phyloP scores from a whole-genome alignment of 352 stramenopile species.

The Globisporangium barbulae region DNA sequence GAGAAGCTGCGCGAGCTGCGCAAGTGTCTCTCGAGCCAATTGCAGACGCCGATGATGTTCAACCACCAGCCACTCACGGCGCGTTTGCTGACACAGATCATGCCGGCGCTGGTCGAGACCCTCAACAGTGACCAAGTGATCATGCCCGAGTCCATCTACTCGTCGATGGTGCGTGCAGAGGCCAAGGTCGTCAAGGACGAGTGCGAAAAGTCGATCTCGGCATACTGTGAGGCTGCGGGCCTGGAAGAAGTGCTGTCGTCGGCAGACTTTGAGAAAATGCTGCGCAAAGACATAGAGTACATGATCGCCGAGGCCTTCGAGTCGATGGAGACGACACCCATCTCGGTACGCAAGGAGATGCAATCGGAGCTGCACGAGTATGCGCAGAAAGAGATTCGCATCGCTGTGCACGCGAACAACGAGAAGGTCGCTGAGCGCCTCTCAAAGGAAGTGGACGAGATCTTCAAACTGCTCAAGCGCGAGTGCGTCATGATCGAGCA shows the following conservation, averaged over 20 bases:
- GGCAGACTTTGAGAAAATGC: constrained; percentile 48
- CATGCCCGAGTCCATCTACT: constrained; percentile 88
- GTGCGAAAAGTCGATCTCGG: constrained; percentile 59
- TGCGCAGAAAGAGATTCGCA: constrained; percentile 63
- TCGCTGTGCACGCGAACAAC: constrained; percentile 68
- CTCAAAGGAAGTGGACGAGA: constrained; percentile 49
- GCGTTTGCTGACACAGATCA: constrained; percentile 68
- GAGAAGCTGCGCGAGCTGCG: constrained; percentile 71
- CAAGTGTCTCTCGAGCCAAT: constrained; percentile 61
- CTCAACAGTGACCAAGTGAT: constrained; percentile 87
- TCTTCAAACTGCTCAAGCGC: constrained; percentile 48
- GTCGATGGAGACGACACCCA: constrained; percentile 44
- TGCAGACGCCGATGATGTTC: constrained; percentile 76
- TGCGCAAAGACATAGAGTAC: constrained; percentile 50
- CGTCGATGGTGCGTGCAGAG: constrained; percentile 80
- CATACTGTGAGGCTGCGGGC: constrained; percentile 61
- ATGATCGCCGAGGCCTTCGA: constrained; percentile 56
- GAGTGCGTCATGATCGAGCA: constrained; percentile 60
- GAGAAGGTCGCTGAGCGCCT: constrained; percentile 53
- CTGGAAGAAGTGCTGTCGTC: constrained; percentile 59
- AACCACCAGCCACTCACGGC: constrained; percentile 71
- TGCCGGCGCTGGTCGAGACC: constrained; percentile 71
- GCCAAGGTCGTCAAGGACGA: constrained; percentile 56
- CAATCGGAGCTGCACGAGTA: constrained; percentile 41
- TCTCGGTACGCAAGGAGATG: constrained; percentile 64